Conservation (phyloP, 2,329 filamentous ascomycete genomes). For the Neopestalotiopsis sp. region DNA sequence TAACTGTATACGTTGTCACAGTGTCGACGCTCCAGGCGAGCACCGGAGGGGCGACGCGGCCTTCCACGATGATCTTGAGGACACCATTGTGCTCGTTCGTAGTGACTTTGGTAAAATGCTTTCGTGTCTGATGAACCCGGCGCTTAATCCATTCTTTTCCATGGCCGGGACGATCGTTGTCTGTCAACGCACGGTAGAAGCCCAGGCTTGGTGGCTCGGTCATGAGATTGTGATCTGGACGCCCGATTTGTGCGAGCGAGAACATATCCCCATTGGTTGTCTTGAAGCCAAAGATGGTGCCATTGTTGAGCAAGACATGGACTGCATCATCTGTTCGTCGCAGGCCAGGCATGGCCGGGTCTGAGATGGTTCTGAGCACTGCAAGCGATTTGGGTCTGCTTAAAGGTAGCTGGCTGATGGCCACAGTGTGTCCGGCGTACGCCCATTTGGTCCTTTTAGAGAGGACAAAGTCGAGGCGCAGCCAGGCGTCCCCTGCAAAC, state of each 20-base stretch:
- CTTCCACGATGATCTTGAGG: conserved; percentile 49
- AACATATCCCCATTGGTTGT: conserved; percentile 45
- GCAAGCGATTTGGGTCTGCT: conserved; percentile 36
- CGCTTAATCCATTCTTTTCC: conserved; percentile 61
- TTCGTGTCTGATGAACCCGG: conserved; percentile 50
- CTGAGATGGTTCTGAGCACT: conserved; percentile 28
- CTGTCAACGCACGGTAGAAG: conserved; percentile 69
- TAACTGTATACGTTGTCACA: conserved; percentile 60
- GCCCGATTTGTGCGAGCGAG: conserved; percentile 43
- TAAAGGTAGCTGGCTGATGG: conserved; percentile 53
- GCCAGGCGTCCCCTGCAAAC: conserved; percentile 45
- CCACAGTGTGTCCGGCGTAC: conserved; percentile 53
- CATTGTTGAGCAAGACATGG: conserved; percentile 40
- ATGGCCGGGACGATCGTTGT: conserved; percentile 64
- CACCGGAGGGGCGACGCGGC: conserved; percentile 65
- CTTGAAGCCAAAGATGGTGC: conserved; percentile 49
- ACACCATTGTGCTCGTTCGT: conserved; percentile 35
- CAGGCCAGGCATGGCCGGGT: conserved; percentile 24
- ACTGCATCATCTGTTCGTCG: conserved; percentile 35
- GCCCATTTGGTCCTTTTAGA: conserved; percentile 55
- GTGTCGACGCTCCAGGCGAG: conserved; percentile 64
- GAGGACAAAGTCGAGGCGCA: conserved; percentile 53
- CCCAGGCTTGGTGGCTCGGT: conserved; percentile 51
- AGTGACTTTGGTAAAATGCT: conserved; percentile 43
- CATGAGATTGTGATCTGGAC: conserved; percentile 44